phyloP scores from a whole-genome alignment of 306 rosid genomes.

The Carpinus fangiana region DNA sequence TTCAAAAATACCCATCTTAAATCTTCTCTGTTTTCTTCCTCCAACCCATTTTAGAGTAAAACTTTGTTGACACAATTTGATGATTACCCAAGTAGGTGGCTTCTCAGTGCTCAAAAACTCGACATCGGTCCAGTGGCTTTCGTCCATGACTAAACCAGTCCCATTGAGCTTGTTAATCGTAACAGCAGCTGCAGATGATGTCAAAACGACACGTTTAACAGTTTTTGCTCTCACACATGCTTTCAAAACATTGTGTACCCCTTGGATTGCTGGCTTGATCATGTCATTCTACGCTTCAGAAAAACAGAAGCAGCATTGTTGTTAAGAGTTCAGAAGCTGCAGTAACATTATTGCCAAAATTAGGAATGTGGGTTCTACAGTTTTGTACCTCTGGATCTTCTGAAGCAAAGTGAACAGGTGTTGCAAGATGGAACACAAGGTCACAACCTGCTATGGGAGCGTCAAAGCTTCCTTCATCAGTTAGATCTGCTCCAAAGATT shows the following conservation, averaged over 20 bases:
- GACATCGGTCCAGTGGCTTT: slow-evolving; percentile 66
- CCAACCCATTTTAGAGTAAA: too few species aligned
- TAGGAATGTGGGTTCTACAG: background rate
- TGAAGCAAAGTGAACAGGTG: slow-evolving; percentile 78
- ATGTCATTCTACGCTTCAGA: slow-evolving; percentile 59
- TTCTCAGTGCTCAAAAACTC: slow-evolving; percentile 58
- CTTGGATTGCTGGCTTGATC: slow-evolving; percentile 81
- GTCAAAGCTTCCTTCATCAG: slow-evolving; percentile 61
- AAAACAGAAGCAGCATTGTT: slow-evolving; percentile 5
- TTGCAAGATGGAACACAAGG: slow-evolving; percentile 80
- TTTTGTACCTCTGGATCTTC: slow-evolving; percentile 77
- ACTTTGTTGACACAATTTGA: background rate
- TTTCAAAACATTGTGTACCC: slow-evolving; percentile 67
- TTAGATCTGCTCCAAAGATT: slow-evolving; percentile 63
- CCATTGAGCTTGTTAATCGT: slow-evolving; percentile 50
- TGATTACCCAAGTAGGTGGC: slow-evolving; percentile 77
- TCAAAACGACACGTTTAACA: slow-evolving; percentile 69
- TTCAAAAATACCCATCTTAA: slow-evolving; percentile 7
- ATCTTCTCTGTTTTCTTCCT: too few species aligned
- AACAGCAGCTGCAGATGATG: slow-evolving; percentile 83
- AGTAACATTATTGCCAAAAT: background rate
- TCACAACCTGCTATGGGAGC: slow-evolving; percentile 71
- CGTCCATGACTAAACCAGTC: slow-evolving; percentile 56
- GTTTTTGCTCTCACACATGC: slow-evolving; percentile 61
- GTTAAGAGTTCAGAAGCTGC: background rate